A percentile compares a stretch with the other conserved stretches of the same genome.
Conservation (phyloP, 2,329 filamentous ascomycete genomes). For the Pseudocercospora musae region DNA sequence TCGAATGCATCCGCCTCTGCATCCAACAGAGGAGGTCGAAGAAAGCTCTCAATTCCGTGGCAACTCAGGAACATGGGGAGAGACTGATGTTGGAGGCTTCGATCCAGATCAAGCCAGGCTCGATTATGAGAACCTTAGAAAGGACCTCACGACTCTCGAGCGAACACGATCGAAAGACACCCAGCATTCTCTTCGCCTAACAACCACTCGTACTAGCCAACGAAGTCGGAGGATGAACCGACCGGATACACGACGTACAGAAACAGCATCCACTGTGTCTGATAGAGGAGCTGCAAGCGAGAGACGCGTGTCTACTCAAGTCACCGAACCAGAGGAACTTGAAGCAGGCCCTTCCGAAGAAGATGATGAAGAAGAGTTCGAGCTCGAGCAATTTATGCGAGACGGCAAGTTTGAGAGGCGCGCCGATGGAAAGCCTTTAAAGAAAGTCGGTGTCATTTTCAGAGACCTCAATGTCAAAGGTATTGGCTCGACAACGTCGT, state of each 20-base stretch:
- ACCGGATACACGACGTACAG: not conserved
- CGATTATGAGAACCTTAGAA: slow-evolving; percentile 57
- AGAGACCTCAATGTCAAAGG: slow-evolving; percentile 74
- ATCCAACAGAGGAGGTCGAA: slow-evolving; percentile 31
- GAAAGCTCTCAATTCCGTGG: slow-evolving; percentile 31
- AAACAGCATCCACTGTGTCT: slow-evolving; percentile 7
- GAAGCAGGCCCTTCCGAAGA: slow-evolving; percentile 43
- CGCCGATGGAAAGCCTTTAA: slow-evolving; percentile 63
- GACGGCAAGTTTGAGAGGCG: slow-evolving; percentile 75
- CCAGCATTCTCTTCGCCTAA: slow-evolving; percentile 20
- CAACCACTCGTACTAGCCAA: slow-evolving; percentile 21
- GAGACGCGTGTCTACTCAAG: slow-evolving; percentile 10
- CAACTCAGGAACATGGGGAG: slow-evolving; percentile 59
- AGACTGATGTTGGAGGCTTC: slow-evolving; percentile 55
- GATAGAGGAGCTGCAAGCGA: slow-evolving; percentile 51
- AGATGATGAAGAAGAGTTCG: slow-evolving; percentile 57
- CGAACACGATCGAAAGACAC: slow-evolving; percentile 39
- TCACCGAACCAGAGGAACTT: slow-evolving; percentile 34
- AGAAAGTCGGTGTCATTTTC: slow-evolving; percentile 75
- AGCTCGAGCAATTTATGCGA: slow-evolving; percentile 66
- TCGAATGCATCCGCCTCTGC: slow-evolving; percentile 20
- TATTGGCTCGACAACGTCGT: slow-evolving; percentile 61
- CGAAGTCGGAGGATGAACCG: slow-evolving; percentile 26
- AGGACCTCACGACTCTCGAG: slow-evolving; percentile 54
- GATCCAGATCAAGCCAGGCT: slow-evolving; percentile 55